Percentiles rank a stretch among this genome's conserved stretches.
These are phyloP conservation scores for Melocanna baccifera DNA, from an alignment of 176 grass and related monocot genomes.

Conservation along the genomic window DNA sequence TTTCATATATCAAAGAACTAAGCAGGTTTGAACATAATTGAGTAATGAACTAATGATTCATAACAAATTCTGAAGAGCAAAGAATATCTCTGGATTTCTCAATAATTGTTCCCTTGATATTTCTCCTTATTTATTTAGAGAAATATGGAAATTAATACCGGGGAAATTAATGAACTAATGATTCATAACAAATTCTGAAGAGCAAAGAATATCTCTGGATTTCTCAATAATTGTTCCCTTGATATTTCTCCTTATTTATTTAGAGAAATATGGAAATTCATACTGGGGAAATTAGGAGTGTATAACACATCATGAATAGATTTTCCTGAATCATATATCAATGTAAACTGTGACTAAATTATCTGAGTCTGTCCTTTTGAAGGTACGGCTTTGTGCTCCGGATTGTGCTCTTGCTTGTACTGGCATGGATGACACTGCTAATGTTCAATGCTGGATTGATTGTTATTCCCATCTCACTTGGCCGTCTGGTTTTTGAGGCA, in stretches of 20 bases:
- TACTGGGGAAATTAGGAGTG: background rate
- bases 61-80: background rate
- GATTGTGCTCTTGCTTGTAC: conserved; percentile 75
- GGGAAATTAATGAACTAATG: background rate
- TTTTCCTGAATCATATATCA: background rate
- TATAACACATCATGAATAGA: background rate
- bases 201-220: background rate
- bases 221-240: background rate
- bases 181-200: background rate
- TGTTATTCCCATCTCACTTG: conserved; percentile 86
- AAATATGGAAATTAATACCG: too few relatives aligned
- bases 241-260: background rate
- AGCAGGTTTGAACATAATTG: background rate
- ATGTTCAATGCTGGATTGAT: conserved; percentile 94
- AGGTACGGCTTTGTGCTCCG: conserved; percentile 96
- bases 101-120: background rate
- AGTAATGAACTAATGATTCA: background rate
- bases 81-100: background rate
- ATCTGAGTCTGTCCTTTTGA: conserved; percentile 13
- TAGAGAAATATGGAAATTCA: background rate
- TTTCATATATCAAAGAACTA: background rate
- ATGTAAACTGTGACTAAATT: background rate
- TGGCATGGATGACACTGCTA: conserved; percentile 94
- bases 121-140: conserved; percentile 6
- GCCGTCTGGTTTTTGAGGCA: conserved; percentile 79